Conservation (phyloP, 2,329 filamentous ascomycete genomes). For the Chaetomium sp. region DNA sequence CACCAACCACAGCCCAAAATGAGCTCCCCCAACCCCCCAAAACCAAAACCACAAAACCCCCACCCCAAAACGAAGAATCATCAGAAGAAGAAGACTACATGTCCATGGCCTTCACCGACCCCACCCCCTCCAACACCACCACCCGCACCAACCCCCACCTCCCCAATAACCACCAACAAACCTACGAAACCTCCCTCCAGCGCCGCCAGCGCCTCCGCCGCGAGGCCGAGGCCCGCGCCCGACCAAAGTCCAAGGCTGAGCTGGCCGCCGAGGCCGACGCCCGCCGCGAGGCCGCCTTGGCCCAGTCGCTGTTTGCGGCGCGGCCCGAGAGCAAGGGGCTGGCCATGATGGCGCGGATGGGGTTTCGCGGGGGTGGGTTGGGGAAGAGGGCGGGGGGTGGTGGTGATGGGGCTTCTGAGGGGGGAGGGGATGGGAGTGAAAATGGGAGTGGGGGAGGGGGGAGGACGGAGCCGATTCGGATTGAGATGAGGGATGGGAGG, state of each 20-base stretch:
- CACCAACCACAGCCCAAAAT: neutral
- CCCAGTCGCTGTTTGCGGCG: conserved; percentile 68
- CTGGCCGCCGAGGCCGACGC: conserved; percentile 72
- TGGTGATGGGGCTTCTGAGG: no score
- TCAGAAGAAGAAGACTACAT: conserved; percentile 90
- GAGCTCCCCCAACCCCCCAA: neutral
- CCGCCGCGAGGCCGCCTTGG: conserved; percentile 74
- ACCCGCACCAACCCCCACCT: conserved; percentile 38
- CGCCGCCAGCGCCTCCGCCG: conserved; percentile 56
- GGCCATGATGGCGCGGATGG: conserved; percentile 96
- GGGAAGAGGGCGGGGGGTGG: conserved; percentile 52
- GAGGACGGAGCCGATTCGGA: conserved; percentile 68
- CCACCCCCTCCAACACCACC: conserved; percentile 50
- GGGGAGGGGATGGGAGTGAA: conserved; percentile 11
- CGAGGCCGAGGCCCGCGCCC: conserved; percentile 68
- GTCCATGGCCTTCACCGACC: conserved; percentile 85
- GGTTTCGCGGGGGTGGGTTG: conserved; percentile 77
- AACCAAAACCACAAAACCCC: conserved; percentile 3
- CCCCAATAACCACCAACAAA: neutral
- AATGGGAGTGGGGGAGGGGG: neutral
- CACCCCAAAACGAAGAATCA: conserved; percentile 6
- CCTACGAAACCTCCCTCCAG: conserved; percentile 54
- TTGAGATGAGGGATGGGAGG: conserved; percentile 76
- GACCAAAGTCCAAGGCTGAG: conserved; percentile 79
- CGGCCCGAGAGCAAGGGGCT: conserved; percentile 74